Evolutionary conservation across 768 basidiomycete species (phyloP), one percentile per base, ranked within the genome.

Genomic region (Termitomyces sp.): DNA sequence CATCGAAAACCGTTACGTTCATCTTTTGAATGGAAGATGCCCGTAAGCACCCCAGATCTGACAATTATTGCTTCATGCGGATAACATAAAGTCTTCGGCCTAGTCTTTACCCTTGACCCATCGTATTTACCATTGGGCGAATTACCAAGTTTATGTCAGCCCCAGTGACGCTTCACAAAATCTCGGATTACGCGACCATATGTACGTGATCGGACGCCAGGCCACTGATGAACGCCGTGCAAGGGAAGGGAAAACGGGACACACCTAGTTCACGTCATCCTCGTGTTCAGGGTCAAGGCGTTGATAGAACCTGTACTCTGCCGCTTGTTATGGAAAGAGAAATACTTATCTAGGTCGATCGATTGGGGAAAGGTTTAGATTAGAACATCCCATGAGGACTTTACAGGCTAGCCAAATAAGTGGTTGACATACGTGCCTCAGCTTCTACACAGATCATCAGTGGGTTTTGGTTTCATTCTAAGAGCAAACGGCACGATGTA

Each of bases 401-500:
- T 15, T 45, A 45, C 12, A 15, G n/a, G 9, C 41, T 42, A 53
- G 30, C 16, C 24, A 18, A 36, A 27, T 2, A 20, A 6, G 30
- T 33, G 5, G 12, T 4, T 36, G 15, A 0, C 9, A 27, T 24
- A 31, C 41, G 53, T 27, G n/a, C n/a, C 6, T 45, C 31, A 31
- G 44, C 57, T 31, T 34, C 15, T 34, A 44, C 20, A 18, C 18
- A 44, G 44, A 37, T 45, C 20, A 34, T 36, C 36, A 36, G 20
- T 22, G n/a, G 13, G 3, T 18, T 36, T 9, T 45, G 18, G 2
- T 18, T 31, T 49, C n/a, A 27, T 24, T 36, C 2, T 45, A 37
- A 20, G 45, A 41, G 24, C 57, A 51, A 33, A 62, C 45, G 27
- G 53, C 42, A 33, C 58, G 55, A 34, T 64, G 63, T 64, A 30